phyloP scores from a whole-genome alignment of 202 grass and related monocot species.

The Elaeis oleifera region DNA sequence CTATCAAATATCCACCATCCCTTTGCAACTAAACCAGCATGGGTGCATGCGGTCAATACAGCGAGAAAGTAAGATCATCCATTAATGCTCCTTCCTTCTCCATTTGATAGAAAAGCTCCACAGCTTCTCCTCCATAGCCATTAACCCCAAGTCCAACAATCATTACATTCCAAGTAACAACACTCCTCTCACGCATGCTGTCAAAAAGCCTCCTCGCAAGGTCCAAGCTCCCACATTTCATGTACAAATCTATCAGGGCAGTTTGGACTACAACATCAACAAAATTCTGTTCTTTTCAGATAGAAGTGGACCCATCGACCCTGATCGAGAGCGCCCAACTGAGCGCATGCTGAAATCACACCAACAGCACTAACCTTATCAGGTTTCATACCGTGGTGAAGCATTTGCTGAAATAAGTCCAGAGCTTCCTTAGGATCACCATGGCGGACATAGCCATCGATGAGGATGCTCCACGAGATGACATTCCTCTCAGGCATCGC shows the following conservation, averaged over 20 bases:
- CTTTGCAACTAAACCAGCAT: slow-evolving; percentile 45
- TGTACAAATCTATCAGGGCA: slow-evolving; percentile 65
- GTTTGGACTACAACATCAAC: slow-evolving; percentile 44
- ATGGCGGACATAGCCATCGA: slow-evolving; percentile 46
- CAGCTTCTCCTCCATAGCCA: slow-evolving; percentile 31
- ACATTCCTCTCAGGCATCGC: slow-evolving; percentile 51
- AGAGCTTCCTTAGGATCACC: slow-evolving; percentile 51
- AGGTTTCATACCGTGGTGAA: slow-evolving; percentile 29
- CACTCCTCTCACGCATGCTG: slow-evolving; percentile 39
- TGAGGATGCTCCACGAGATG: slow-evolving; percentile 53
- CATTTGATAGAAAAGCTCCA: slow-evolving; percentile 42
- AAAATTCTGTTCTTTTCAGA: slow-evolving; percentile 53
- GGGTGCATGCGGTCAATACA: slow-evolving; percentile 44
- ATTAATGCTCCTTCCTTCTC: slow-evolving; percentile 29
- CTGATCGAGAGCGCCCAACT: slow-evolving; percentile 56
- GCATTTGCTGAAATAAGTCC: slow-evolving; percentile 43
- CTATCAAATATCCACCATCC: slow-evolving; percentile 51
- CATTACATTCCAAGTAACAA: slow-evolving; percentile 73
- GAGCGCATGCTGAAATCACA: slow-evolving; percentile 46
- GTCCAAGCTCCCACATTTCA: slow-evolving; percentile 51
- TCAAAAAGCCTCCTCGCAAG: slow-evolving; percentile 43
- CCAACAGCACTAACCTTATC: slow-evolving; percentile 41
- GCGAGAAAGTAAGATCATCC: slow-evolving; percentile 57
- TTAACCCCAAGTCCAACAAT: slow-evolving; percentile 63
- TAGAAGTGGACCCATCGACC: slow-evolving; percentile 71